Percentiles rank a stretch among this genome's conserved stretches.
Evolutionary conservation across 2,329 filamentous ascomycete species (phyloP).

Genomic region (Volutella citrinella): DNA sequence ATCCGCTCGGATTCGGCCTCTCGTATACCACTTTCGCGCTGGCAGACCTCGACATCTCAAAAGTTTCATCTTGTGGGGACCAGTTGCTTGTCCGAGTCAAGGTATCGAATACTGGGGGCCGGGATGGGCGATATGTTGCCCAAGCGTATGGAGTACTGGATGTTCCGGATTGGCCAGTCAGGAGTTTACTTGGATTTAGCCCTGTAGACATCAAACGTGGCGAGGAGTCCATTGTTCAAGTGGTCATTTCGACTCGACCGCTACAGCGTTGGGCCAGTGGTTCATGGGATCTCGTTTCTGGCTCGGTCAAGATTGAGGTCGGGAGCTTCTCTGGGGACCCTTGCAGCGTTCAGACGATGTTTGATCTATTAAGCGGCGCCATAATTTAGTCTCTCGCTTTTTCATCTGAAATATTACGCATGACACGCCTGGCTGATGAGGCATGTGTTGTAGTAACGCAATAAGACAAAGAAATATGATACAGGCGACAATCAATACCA

Average conservation of each 20-base stretch:
- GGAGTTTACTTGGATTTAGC: constrained; percentile 11
- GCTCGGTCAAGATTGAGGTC: no score
- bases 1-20: constrained; percentile 18
- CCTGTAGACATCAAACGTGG: constrained; percentile 3
- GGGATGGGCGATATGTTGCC: constrained; percentile 9
- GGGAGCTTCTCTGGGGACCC: no score
- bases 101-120: constrained; percentile 8
- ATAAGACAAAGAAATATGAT: no score
- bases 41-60: not conserved
- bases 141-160: constrained; percentile 15
- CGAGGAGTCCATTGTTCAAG: not conserved
- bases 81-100: not conserved
- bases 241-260: constrained; percentile 3
- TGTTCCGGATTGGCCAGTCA: constrained; percentile 4
- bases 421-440: no score
- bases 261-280: constrained; percentile 12
- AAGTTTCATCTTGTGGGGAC: not conserved
- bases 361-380: no score
- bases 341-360: no score
- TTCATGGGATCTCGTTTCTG: no score
- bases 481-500: no score
- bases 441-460: no score
- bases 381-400: no score
- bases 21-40: constrained; percentile 16
- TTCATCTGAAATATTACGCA: no score